Conservation (phyloP, 2,329 filamentous ascomycete genomes). For the Fusarium newnesense region DNA sequence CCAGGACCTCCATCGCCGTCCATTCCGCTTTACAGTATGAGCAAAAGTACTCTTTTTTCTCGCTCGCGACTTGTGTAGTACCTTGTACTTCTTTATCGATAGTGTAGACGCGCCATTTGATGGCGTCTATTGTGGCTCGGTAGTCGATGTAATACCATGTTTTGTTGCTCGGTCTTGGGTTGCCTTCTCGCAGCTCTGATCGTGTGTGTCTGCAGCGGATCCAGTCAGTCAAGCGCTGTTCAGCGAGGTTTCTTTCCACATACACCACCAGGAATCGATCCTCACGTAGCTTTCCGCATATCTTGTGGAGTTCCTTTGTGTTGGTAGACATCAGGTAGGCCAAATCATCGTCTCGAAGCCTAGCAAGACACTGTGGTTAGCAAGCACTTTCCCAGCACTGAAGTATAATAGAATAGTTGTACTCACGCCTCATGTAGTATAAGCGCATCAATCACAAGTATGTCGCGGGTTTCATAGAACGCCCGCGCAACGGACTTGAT, state of each 20-base stretch:
- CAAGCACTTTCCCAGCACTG: slow-evolving; percentile 50
- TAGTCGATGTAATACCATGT: slow-evolving; percentile 99
- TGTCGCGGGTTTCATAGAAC: slow-evolving; percentile 87
- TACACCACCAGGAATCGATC: slow-evolving; percentile 87
- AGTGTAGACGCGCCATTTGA: slow-evolving; percentile 92
- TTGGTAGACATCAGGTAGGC: slow-evolving; percentile 89
- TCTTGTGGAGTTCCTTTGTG: slow-evolving; percentile 89
- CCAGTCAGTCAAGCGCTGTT: slow-evolving; percentile 55
- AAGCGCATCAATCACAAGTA: slow-evolving; percentile 86
- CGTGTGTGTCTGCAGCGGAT: slow-evolving; percentile 64
- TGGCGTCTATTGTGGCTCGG: slow-evolving; percentile 91
- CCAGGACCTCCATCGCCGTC: slow-evolving; percentile 89
- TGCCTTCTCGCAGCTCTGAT: slow-evolving; percentile 81
- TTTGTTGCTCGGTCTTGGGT: slow-evolving; percentile 82
- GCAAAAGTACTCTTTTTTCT: slow-evolving; percentile 94
- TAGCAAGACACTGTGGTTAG: slow-evolving; percentile 66
- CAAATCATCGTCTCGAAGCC: slow-evolving; percentile 89
- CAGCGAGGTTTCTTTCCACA: slow-evolving; percentile 42
- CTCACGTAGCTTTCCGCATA: slow-evolving; percentile 85
- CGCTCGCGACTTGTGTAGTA: slow-evolving; percentile 79
- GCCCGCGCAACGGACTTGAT: slow-evolving; percentile 87
- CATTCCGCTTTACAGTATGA: slow-evolving; percentile 84
- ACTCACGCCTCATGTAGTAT: slow-evolving; percentile 83
- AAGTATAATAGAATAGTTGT: background rate
- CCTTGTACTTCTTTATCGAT: slow-evolving; percentile 90